Conservation (phyloP, 148 eudicot species). For the Amaranthus cruentus region DNA sequence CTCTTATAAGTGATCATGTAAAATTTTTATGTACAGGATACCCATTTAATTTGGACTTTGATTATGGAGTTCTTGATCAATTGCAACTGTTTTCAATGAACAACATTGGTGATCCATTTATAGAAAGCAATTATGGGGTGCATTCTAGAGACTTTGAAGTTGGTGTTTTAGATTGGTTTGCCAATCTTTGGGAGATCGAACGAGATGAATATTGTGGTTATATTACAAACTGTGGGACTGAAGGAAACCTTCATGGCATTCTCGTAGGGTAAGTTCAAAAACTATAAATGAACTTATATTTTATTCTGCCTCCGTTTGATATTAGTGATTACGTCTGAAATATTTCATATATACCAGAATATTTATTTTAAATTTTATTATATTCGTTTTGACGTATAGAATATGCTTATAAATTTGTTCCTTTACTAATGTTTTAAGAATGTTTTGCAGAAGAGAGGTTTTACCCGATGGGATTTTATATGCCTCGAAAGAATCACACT, state of each 20-base stretch:
- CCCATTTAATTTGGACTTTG: conserved; percentile 60
- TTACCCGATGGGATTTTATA: conserved; percentile 73
- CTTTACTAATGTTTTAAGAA: too few species aligned
- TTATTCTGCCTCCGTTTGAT: too few species aligned
- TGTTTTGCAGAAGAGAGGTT: conserved; percentile 62
- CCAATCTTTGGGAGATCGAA: conserved; percentile 73
- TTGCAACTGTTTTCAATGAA: conserved; percentile 75
- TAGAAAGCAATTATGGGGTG: conserved; percentile 78
- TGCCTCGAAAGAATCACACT: conserved; percentile 69
- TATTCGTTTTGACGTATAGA: too few species aligned
- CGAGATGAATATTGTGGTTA: conserved; percentile 77
- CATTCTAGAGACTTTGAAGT: conserved; percentile 88
- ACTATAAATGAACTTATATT: background rate
- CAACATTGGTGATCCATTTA: conserved; percentile 84
- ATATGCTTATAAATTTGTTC: too few species aligned
- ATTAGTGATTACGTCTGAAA: too few species aligned
- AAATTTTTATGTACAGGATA: conserved; percentile 39
- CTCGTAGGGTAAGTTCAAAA: conserved; percentile 53
- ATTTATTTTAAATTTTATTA: too few species aligned
- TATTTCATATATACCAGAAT: too few species aligned
- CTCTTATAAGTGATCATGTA: too few species aligned
- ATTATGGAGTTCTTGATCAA: conserved; percentile 61
- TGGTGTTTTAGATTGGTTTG: conserved; percentile 89
- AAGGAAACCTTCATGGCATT: conserved; percentile 79
- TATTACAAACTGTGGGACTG: conserved; percentile 73